Base-by-base conservation (phyloP, 2,329 filamentous ascomycete species). In the Dothideomycetes sp. region DNA sequence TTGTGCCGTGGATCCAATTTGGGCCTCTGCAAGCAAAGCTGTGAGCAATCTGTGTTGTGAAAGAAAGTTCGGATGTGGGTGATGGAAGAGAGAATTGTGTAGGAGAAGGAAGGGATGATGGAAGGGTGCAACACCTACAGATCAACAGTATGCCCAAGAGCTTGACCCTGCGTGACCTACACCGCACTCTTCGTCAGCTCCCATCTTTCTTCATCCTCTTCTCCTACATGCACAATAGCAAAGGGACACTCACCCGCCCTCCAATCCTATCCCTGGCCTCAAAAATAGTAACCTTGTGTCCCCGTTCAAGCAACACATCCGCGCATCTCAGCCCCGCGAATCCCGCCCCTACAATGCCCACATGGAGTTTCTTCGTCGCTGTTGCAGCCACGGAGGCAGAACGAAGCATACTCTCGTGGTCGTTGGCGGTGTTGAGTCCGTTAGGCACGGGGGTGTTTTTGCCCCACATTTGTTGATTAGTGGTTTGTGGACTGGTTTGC, bases 1-100 rank as follows among this genome's bases (percentile, higher is more conserved):
- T 64, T 4, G 79, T 84, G 24, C 82, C 81, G 44, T 87, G 81
- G 37, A 87, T 84, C 81, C 81, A 87, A 50, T 86, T 87, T n/a
- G 81, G 79, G 1, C 82, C 82, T 22, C 73, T 77, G 33, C 19
- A 4, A 7, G 18, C 7, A 34, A 19, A 9, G 24, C n/a, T 36
- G 18, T 35, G 39, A 27, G 18, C 17, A 17, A 19, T 19, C n/a
- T 24, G 33, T 5, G 12, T 9, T 22, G n/a, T 18, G 15, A 32
- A 12, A 43, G 22, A 11, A n/a, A 32, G 16, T 14, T 17, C 17
- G 4, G n/a, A 17, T 17, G 5, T 5, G 36, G 27, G n/a, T n/a
- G n/a, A n/a, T n/a, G n/a, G n/a, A n/a, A n/a, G n/a, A n/a, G n/a
- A n/a, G 12, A 8, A 24, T 10, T 15, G 30, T 3, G 9, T 10